Conservation (phyloP, 257 asterid genomes). For the Solanum pinnatisectum region DNA sequence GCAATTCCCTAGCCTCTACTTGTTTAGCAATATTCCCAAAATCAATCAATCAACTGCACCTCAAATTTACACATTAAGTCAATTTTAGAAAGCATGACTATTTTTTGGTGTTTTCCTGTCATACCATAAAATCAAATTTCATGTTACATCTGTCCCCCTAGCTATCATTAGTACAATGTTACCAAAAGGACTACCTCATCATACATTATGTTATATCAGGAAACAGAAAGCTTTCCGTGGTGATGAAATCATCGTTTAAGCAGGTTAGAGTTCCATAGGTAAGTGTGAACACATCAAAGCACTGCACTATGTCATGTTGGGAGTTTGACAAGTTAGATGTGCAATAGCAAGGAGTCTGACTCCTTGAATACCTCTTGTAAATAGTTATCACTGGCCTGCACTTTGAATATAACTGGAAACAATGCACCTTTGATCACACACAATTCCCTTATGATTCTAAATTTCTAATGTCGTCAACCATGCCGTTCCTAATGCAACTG, state of each 20-base stretch:
- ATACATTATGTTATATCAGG: background rate
- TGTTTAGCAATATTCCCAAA: background rate
- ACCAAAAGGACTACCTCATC: background rate
- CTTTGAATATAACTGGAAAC: background rate
- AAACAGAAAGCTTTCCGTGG: background rate
- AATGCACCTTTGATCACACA: background rate
- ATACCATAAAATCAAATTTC: background rate
- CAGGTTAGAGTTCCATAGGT: background rate
- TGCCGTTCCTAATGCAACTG: background rate
- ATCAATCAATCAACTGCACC: background rate
- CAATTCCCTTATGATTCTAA: background rate
- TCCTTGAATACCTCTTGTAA: background rate
- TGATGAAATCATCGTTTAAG: background rate
- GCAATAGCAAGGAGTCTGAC: background rate
- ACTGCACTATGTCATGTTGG: background rate
- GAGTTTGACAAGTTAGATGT: background rate
- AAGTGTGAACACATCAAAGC: background rate
- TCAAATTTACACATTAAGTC: background rate
- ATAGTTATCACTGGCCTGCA: background rate
- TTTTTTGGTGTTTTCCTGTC: background rate
- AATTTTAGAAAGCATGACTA: background rate
- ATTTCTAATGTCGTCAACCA: background rate
- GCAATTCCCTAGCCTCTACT: background rate
- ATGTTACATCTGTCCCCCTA: background rate
- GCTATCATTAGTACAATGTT: background rate